Evolutionary conservation across 257 asterid genomes (phyloP).

Genomic region (Prunella vulgaris): DNA sequence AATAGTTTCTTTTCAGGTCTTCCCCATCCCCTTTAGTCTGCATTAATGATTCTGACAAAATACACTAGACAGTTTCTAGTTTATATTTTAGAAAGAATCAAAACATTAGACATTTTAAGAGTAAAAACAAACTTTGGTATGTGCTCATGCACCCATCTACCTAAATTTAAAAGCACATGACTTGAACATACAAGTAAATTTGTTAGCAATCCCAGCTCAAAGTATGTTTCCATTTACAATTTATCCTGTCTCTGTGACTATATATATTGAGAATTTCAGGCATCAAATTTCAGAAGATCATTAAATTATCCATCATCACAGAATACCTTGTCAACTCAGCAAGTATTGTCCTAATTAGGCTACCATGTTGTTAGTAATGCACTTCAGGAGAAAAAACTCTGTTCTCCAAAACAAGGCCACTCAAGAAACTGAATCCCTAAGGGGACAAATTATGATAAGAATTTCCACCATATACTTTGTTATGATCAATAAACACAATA

Average conservation of each 20-base stretch:
- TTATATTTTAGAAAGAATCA: not conserved
- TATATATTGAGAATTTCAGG: not conserved
- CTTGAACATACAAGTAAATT: not conserved
- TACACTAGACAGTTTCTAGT: not conserved
- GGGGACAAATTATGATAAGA: not conserved
- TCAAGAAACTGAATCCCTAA: not conserved
- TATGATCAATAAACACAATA: not conserved
- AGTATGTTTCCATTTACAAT: not conserved
- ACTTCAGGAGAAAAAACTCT: not conserved
- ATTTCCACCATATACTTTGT: not conserved
- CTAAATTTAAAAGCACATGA: not conserved
- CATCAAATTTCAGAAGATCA: not conserved
- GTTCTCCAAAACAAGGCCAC: not conserved
- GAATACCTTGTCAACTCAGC: not conserved
- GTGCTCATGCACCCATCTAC: not conserved
- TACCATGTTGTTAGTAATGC: not conserved
- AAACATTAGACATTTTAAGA: not conserved
- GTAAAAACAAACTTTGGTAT: not conserved
- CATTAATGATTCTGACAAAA: not conserved
- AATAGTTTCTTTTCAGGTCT: not conserved
- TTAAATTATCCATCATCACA: not conserved
- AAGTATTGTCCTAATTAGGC: conserved; percentile 12
- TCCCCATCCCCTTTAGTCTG: not conserved
- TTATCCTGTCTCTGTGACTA: not conserved
- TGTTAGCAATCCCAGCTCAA: not conserved